Percentiles rank a stretch among this genome's conserved stretches.
phyloP scores from a whole-genome alignment of 805 yeast genomes.

The Tanozyma kutaoensis region DNA sequence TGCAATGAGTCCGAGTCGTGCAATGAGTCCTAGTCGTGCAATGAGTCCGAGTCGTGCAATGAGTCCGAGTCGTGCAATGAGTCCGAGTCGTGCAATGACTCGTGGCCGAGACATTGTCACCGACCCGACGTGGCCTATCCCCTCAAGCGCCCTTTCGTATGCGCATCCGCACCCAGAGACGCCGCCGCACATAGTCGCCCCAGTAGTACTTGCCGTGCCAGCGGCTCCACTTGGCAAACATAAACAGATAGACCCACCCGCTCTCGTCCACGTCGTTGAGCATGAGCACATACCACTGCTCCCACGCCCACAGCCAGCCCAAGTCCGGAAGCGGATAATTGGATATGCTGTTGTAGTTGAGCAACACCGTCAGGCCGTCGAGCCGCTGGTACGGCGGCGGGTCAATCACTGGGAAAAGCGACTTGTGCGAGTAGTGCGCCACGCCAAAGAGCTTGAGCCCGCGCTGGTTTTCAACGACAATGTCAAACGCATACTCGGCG shows the following conservation, averaged over 20 bases:
- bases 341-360: slow-evolving; percentile 10
- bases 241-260: slow-evolving; percentile 67
- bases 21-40: too few species aligned
- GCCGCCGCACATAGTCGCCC: slow-evolving; percentile 51
- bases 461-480: slow-evolving; percentile 40
- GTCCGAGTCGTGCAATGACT: too few species aligned
- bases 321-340: slow-evolving; percentile 41
- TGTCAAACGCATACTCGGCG: slow-evolving; percentile 16
- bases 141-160: too few species aligned
- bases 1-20: too few species aligned
- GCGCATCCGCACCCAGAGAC: slow-evolving; percentile 49
- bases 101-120: too few species aligned
- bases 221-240: slow-evolving; percentile 25
- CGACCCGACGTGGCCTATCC: too few species aligned
- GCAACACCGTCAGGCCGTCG: slow-evolving; percentile 21
- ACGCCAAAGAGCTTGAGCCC: slow-evolving; percentile 40
- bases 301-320: slow-evolving; percentile 59
- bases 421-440: slow-evolving; percentile 31
- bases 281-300: slow-evolving; percentile 65
- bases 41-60: too few species aligned
- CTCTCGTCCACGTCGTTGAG: slow-evolving; percentile 61
- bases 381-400: slow-evolving; percentile 36
- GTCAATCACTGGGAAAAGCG: slow-evolving; percentile 34
- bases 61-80: too few species aligned
- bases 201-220: slow-evolving; percentile 57